phyloP scores from a whole-genome alignment of 1,284 basidiomycete species.

The Boletus semigastroideus region DNA sequence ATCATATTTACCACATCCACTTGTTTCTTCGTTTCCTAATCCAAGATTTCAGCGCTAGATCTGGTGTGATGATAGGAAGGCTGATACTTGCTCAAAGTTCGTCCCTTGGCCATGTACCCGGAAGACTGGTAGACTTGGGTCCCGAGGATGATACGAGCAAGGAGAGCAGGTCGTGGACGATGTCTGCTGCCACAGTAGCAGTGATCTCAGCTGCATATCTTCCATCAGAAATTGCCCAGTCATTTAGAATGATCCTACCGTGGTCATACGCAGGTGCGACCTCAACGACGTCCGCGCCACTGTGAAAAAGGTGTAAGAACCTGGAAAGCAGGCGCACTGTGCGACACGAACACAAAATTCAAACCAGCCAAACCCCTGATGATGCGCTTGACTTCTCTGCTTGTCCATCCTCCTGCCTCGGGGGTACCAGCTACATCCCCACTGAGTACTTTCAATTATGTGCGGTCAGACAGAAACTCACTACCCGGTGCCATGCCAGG shows the following conservation, averaged over 20 bases:
- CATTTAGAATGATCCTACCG: slow-evolving; percentile 31
- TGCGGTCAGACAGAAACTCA: slow-evolving; percentile 36
- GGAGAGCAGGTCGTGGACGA: slow-evolving; percentile 60
- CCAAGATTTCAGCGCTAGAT: neutral
- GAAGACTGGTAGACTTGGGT: slow-evolving; percentile 20
- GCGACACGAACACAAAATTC: slow-evolving; percentile 69
- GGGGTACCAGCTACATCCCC: slow-evolving; percentile 70
- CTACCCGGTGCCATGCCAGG: slow-evolving; percentile 78
- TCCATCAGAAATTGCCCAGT: slow-evolving; percentile 35
- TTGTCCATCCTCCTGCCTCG: slow-evolving; percentile 80
- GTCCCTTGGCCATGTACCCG: slow-evolving; percentile 15
- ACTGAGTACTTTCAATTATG: slow-evolving; percentile 7
- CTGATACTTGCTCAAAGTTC: slow-evolving; percentile 16
- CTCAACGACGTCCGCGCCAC: slow-evolving; percentile 57
- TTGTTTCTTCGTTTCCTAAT: neutral
- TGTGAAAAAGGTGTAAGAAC: slow-evolving; percentile 6
- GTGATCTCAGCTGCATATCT: slow-evolving; percentile 53
- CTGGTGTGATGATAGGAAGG: neutral
- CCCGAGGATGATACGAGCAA: slow-evolving; percentile 43
- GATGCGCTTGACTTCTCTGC: slow-evolving; percentile 77
- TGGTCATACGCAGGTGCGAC: slow-evolving; percentile 82
- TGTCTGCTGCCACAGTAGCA: slow-evolving; percentile 58
- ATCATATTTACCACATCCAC: neutral
- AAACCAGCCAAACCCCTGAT: slow-evolving; percentile 73
- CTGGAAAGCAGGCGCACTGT: neutral